Evolutionary conservation across 2,329 filamentous ascomycete species (phyloP), one percentile per base, ranked within the genome.

Genomic region (Magnaporthiopsis rhizophila): DNA sequence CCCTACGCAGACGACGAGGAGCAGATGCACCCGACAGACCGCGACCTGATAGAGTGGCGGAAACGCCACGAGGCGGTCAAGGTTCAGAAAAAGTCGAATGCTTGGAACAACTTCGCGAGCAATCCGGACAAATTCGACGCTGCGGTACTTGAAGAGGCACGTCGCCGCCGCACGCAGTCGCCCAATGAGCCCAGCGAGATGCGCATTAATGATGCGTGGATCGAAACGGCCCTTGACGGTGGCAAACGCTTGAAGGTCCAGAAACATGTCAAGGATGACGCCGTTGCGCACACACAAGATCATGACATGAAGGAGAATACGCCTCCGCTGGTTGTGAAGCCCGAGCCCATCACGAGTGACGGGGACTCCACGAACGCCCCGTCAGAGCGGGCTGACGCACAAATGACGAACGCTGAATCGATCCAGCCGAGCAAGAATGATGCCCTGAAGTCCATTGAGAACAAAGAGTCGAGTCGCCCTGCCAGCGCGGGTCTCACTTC

Each of bases 11-110:
- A 87, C 34, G 86, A 89, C 38, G 85, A 89, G 45, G 87, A 96
- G 77, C 93, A 98, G 77, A 87, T 98, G 77, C 89, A 96, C 3
- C 85, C 89, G 66, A 99, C 95, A 0, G 95, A 99, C 74, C 72
- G 95, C 65, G 91, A 97, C 69, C 78, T 83, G 62, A 77, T 94
- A 66, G 79, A 80, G 66, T 77, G 77, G 50, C 74, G 77, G 45
- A 75, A 77, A 65, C 68, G 71, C 1, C 67, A 69, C 59, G 68
- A 70, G 66, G 72, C 66, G 63, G 60, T 13, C 63, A 58, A 65
- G 64, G 67, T 67, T 18, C 63, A 66, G 30, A 66, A 66, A 12
- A 50, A 26, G 30, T n/a, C 56, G 21, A 2, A 64, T 30, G 65
- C 64, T n/a, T 71, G 69, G 70, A 50, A 56, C 11, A 63, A 69